Percentiles rank a stretch among this genome's conserved stretches.
phyloP scores from a whole-genome alignment of 1,284 basidiomycete genomes.

The Meira nashicola region DNA sequence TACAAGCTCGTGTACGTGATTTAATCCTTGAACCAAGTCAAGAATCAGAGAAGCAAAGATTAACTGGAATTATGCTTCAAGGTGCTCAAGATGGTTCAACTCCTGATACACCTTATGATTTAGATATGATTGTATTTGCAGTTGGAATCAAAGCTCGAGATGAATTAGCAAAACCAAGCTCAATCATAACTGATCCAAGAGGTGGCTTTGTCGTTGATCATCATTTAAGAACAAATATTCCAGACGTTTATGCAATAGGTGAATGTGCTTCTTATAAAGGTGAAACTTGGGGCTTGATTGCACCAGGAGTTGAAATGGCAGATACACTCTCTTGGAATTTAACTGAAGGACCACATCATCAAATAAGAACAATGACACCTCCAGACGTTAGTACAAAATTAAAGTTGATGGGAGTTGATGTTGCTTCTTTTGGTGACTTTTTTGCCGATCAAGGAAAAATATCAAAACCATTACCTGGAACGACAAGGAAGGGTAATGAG shows the following conservation, averaged over 20 bases:
- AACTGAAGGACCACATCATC: slow-evolving; percentile 55
- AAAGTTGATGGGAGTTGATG: slow-evolving; percentile 71
- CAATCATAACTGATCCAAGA: slow-evolving; percentile 53
- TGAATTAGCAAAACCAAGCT: slow-evolving; percentile 58
- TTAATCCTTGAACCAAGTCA: slow-evolving; percentile 47
- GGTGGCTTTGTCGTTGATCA: slow-evolving; percentile 65
- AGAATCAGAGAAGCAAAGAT: slow-evolving; percentile 18
- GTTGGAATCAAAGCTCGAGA: slow-evolving; percentile 64
- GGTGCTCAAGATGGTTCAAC: slow-evolving; percentile 32
- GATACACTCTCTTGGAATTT: slow-evolving; percentile 71
- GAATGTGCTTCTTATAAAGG: slow-evolving; percentile 69
- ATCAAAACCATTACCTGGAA: slow-evolving; percentile 32
- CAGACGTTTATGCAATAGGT: slow-evolving; percentile 68
- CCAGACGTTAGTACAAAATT: slow-evolving; percentile 65
- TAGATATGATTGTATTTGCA: slow-evolving; percentile 52
- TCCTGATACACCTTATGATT: slow-evolving; percentile 45
- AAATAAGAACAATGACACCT: slow-evolving; percentile 60
- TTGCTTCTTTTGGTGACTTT: slow-evolving; percentile 69
- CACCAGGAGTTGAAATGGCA: slow-evolving; percentile 70
- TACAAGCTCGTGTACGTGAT: slow-evolving; percentile 58
- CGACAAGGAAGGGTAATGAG: slow-evolving; percentile 18
- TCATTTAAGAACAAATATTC: slow-evolving; percentile 60
- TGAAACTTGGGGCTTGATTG: slow-evolving; percentile 68
- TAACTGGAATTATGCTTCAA: slow-evolving; percentile 41
- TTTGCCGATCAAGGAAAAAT: slow-evolving; percentile 62